Conservation (phyloP, 75 land plant species). For the Cupressus sempervirens region DNA sequence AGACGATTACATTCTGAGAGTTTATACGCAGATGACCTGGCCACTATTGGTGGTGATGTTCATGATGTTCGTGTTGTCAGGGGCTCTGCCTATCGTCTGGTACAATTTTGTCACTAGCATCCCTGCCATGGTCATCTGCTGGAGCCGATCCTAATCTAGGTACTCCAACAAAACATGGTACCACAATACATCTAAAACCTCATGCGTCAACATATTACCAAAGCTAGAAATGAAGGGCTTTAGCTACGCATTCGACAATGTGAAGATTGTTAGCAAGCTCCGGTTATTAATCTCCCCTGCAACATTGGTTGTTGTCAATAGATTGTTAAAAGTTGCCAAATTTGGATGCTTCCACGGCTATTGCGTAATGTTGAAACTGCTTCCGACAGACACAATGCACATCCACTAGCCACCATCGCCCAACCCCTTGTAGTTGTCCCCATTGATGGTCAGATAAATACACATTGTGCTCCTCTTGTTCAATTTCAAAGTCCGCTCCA, state of each 20-base stretch:
- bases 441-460: no score
- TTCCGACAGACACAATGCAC: no score
- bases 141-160: conserved; percentile 49
- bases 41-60: conserved; percentile 42
- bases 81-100: conserved; percentile 78
- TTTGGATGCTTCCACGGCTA: conserved; percentile 40
- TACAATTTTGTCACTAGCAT: conserved; percentile 64
- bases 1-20: no score
- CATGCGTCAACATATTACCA: conserved; percentile 21
- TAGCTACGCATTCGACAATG: conserved; percentile 48
- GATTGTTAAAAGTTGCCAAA: conserved; percentile 48
- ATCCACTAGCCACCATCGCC: no score
- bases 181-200: conserved; percentile 63
- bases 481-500: no score
- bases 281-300: conserved; percentile 54
- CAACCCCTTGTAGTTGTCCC: no score
- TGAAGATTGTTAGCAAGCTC: conserved; percentile 67
- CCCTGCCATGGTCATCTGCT: conserved; percentile 38
- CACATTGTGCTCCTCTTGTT: no score
- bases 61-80: conserved; percentile 40
- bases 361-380: conserved; percentile 29
- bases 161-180: conserved; percentile 77
- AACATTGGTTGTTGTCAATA: conserved; percentile 43
- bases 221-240: conserved; percentile 16
- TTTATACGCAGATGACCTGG: no score